Base-by-base conservation (phyloP, 2,329 filamentous ascomycete species). In the Zelopaecilomyces penicillatus region DNA sequence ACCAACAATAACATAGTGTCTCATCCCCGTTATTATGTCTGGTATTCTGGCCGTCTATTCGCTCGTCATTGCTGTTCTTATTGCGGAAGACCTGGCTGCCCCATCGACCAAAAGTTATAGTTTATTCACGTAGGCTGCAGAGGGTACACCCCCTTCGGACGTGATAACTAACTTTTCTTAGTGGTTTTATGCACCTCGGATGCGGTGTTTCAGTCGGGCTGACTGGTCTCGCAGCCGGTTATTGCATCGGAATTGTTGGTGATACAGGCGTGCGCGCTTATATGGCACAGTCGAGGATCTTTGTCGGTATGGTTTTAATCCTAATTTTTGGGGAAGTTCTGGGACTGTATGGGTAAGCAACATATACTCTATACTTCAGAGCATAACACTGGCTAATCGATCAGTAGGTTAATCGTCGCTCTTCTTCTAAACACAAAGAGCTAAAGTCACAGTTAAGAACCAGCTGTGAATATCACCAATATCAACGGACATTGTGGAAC, bases 11-110 rank as follows among this genome's bases (percentile, higher is more conserved):
- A n/a, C n/a, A 31, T 56, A 89, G 85, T 90, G 84, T 46, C 72
- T 91, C 43, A 90, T 91, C 55, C 86, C 87, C 51, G 86, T 93
- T 54, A 83, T 98, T 73, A 98, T 98, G 93, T 95, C 93, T 57
- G 93, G 93, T 80, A 98, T 98, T 64, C 88, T 98, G 60, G 93
- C 93, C 47, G 93, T 98, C 55, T 98, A 98, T 71, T 87, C 90
- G 42, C 85, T 98, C 56, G 93, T 98, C 59, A 90, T 98, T 56
- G 86, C 91, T 12, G 93, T 98, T 60, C 80, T 98, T 55, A 98
- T 98, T 64, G 87, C 89, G 45, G 85, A 88, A 66, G 88, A 95
- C 65, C 81, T 97, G 64, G 77, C 75, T 41, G 86, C 89, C 29
- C 85, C 83, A 11, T 69, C 69, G 19, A 70, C 76, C 53, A 64